phyloP scores from a whole-genome alignment of 164 flowering plant species.

The Annona squamosa region DNA sequence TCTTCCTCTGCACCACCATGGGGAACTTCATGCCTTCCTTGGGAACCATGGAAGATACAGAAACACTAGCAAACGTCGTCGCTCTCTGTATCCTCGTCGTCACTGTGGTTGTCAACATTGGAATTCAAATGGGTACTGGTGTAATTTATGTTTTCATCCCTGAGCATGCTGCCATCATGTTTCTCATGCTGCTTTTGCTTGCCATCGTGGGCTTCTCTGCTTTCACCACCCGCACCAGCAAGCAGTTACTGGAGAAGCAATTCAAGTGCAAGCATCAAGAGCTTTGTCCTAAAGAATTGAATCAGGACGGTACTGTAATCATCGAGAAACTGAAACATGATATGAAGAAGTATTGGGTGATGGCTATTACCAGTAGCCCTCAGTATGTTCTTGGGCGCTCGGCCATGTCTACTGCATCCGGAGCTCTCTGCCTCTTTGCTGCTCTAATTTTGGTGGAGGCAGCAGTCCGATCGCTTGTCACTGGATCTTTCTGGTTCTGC shows the following conservation, averaged over 20 bases:
- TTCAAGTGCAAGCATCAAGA: neutral
- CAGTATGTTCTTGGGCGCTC: constrained; percentile 60
- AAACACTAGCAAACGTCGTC: neutral
- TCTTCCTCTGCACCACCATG: constrained; percentile 5
- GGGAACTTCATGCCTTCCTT: constrained; percentile 6
- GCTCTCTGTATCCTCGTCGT: constrained; percentile 9
- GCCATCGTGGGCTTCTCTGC: constrained; percentile 5
- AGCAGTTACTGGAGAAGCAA: constrained; percentile 4
- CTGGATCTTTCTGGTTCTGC: constrained; percentile 33
- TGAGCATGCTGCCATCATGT: constrained; percentile 6
- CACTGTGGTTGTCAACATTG: constrained; percentile 9
- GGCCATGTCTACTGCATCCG: constrained; percentile 49
- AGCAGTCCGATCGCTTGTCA: constrained; percentile 27
- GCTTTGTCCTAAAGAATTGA: neutral
- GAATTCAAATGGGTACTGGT: constrained; percentile 14
- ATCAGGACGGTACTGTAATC: neutral
- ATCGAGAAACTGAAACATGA: constrained; percentile 30
- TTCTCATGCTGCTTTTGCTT: constrained; percentile 11
- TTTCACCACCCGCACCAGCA: constrained; percentile 2
- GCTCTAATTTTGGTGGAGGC: constrained; percentile 39
- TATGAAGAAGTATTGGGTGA: constrained; percentile 49
- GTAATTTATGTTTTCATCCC: constrained; percentile 13
- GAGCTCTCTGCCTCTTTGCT: constrained; percentile 42
- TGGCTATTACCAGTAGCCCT: constrained; percentile 58
- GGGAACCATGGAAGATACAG: constrained; percentile 4